phyloP scores from a whole-genome alignment of 2,329 filamentous ascomycete genomes.

The Ilyonectria sp. region DNA sequence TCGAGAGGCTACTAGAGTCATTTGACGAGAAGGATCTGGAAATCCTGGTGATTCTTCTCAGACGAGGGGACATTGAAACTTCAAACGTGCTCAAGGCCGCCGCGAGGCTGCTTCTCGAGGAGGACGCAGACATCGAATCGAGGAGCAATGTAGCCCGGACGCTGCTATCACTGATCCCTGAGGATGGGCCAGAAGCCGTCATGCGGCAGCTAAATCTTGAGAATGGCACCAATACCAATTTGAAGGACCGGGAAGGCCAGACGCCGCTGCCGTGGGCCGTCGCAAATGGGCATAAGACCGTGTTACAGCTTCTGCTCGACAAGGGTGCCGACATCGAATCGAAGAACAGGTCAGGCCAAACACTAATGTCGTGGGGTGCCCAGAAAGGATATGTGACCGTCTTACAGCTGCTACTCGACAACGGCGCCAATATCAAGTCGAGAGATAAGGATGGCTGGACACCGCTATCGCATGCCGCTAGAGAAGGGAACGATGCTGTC shows the following conservation, averaged over 20 bases:
- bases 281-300: not conserved
- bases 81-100: conserved; percentile 2
- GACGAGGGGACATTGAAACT: not conserved
- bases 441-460: too few relatives aligned
- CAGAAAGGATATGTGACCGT: not conserved
- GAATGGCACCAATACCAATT: not conserved
- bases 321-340: not conserved
- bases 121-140: not conserved
- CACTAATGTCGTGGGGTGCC: not conserved
- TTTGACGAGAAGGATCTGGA: not conserved
- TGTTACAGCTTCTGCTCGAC: conserved; percentile 1
- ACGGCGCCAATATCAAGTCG: not conserved
- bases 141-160: not conserved
- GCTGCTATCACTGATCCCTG: not conserved
- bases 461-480: too few relatives aligned
- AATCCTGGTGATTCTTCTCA: not conserved
- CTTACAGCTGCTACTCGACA: not conserved
- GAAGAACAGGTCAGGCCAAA: not conserved
- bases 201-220: not conserved
- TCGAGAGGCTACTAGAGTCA: not conserved
- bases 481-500: too few relatives aligned
- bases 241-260: not conserved
- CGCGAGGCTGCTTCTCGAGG: not conserved
- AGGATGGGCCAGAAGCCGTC: not conserved
- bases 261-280: not conserved